Conservation (phyloP, 2,329 filamentous ascomycete species). For the Pestalotiopsis sp. region DNA sequence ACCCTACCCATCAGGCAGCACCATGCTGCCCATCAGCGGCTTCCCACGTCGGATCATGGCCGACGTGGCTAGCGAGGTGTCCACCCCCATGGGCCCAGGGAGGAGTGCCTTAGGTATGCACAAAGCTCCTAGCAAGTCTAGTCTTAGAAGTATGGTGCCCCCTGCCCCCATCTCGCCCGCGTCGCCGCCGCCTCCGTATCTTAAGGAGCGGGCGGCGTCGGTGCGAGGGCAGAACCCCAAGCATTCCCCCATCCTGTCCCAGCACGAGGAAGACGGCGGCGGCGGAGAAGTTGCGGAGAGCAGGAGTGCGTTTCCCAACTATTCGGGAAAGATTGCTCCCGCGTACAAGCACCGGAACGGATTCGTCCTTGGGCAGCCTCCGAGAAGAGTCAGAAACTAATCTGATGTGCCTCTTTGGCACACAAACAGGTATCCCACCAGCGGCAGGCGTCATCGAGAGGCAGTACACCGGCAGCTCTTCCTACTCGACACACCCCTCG, state of each 20-base stretch:
- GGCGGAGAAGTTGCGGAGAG: background rate
- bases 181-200: background rate
- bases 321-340: background rate
- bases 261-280: background rate
- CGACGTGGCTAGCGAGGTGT: constrained; percentile 20
- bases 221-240: background rate
- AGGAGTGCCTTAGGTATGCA: constrained; percentile 4
- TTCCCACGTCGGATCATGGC: constrained; percentile 31
- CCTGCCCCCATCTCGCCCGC: background rate
- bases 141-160: background rate
- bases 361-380: background rate
- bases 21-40: constrained; percentile 30
- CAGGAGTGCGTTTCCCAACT: background rate
- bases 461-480: constrained; percentile 4
- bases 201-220: background rate
- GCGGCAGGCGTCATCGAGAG: background rate
- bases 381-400: constrained; percentile 5
- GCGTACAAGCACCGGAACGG: background rate
- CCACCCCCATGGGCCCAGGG: background rate
- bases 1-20: constrained; percentile 25
- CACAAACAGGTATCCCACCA: constrained; percentile 1
- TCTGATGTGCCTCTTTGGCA: background rate
- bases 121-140: background rate
- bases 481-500: background rate
- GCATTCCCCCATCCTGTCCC: background rate